phyloP scores from a whole-genome alignment of 2,329 filamentous ascomycete species.

The Apiospora saccharicola region DNA sequence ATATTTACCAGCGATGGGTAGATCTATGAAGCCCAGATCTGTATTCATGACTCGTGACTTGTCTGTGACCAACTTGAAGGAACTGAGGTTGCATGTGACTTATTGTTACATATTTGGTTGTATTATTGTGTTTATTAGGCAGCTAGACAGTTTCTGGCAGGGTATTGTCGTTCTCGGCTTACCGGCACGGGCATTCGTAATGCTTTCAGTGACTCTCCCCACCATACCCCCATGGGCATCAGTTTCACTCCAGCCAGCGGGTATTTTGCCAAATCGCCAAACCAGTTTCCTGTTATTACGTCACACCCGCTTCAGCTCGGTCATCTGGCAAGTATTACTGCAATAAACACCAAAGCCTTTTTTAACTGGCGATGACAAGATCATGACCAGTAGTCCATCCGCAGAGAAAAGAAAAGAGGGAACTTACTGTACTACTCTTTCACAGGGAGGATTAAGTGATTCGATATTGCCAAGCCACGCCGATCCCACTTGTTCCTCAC shows the following conservation, averaged over 20 bases:
- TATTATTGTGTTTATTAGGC: background rate
- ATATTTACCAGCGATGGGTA: background rate
- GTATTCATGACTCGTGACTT: background rate
- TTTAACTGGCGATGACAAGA: background rate
- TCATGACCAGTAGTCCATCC: background rate
- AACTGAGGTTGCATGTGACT: background rate
- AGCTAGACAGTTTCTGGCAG: background rate
- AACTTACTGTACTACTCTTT: background rate
- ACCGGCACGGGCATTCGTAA: conserved; percentile 18
- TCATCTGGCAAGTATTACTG: background rate
- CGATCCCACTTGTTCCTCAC: conserved; percentile 4
- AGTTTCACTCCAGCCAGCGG: conserved; percentile 10
- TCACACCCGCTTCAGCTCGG: background rate
- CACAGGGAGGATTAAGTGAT: background rate
- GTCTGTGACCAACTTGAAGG: background rate
- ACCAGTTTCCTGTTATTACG: conserved; percentile 16
- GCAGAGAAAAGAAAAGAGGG: background rate
- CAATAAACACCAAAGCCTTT: background rate
- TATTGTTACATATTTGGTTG: background rate
- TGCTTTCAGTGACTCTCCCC: background rate
- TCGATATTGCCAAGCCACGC: conserved; percentile 11
- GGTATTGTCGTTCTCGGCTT: background rate
- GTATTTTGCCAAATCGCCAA: conserved; percentile 15
- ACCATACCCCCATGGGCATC: conserved; percentile 11
- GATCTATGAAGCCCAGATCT: background rate